Conservation (phyloP, 768 basidiomycete species). For the Podaxis carcinomalis region DNA sequence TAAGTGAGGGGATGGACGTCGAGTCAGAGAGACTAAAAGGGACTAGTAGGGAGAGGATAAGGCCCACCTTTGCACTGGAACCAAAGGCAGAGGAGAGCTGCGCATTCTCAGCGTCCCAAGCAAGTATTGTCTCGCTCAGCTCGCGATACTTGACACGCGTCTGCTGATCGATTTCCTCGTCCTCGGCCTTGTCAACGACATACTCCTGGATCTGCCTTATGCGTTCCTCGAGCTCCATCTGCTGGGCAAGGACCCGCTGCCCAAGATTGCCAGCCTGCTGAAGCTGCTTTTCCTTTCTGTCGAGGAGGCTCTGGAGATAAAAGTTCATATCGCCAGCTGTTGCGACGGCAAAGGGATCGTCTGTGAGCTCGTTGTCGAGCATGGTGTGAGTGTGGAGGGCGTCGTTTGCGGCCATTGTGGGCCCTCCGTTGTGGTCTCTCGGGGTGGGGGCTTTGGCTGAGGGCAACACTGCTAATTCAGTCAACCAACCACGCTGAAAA, state of each 20-base stretch:
- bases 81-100: slow-evolving; percentile 70
- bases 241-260: slow-evolving; percentile 89
- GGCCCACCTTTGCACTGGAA: slow-evolving; percentile 28
- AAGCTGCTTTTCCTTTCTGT: slow-evolving; percentile 89
- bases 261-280: slow-evolving; percentile 90
- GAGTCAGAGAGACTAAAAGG: background rate
- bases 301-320: slow-evolving; percentile 67
- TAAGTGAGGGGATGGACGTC: background rate
- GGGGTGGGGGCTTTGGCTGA: background rate
- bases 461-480: background rate
- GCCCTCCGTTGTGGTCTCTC: background rate
- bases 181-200: slow-evolving; percentile 11
- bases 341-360: slow-evolving; percentile 9
- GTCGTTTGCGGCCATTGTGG: background rate
- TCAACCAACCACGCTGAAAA: background rate
- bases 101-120: slow-evolving; percentile 79
- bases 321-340: slow-evolving; percentile 59
- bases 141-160: slow-evolving; percentile 73
- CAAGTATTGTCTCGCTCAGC: slow-evolving; percentile 66
- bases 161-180: slow-evolving; percentile 39
- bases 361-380: background rate
- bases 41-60: background rate
- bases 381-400: background rate
- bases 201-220: slow-evolving; percentile 64
- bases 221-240: slow-evolving; percentile 87